Conservation (phyloP, 2,329 filamentous ascomycete genomes). For the Alternaria gansuensis region DNA sequence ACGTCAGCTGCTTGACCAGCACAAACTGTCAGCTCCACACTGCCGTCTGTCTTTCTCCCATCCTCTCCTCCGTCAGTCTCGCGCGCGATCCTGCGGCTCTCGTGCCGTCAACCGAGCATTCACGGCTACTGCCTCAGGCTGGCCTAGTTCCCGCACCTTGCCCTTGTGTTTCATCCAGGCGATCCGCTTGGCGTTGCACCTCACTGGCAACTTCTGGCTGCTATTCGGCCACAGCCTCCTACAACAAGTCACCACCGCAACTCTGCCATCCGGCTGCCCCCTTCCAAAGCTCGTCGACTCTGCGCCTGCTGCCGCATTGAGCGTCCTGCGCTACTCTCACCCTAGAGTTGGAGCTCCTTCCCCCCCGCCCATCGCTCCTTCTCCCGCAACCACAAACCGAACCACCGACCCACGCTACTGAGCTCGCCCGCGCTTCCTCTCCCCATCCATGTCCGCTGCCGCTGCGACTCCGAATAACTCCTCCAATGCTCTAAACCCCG, state of each 20-base stretch:
- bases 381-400: slow-evolving; percentile 21
- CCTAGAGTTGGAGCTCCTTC: slow-evolving; percentile 26
- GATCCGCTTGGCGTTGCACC: slow-evolving; percentile 35
- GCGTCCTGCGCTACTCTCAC: slow-evolving; percentile 37
- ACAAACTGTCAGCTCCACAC: background rate
- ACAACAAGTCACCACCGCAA: slow-evolving; percentile 27
- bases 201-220: slow-evolving; percentile 32
- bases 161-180: slow-evolving; percentile 32
- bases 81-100: background rate
- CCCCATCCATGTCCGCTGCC: slow-evolving; percentile 48
- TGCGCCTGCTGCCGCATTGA: slow-evolving; percentile 36
- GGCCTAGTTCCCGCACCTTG: slow-evolving; percentile 33
- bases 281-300: slow-evolving; percentile 21
- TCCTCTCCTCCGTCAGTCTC: slow-evolving; percentile 5
- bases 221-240: slow-evolving; percentile 34
- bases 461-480: slow-evolving; percentile 42
- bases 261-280: slow-evolving; percentile 33
- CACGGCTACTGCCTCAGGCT: slow-evolving; percentile 25
- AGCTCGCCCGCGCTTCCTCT: slow-evolving; percentile 27
- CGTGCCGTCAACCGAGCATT: slow-evolving; percentile 11
- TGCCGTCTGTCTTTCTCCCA: background rate
- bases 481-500: slow-evolving; percentile 48
- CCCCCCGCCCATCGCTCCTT: slow-evolving; percentile 31
- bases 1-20: background rate
- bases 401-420: slow-evolving; percentile 22